Evolutionary conservation across 176 grass and related monocot species (phyloP), one percentile per base, ranked within the genome.

Genomic region (Cenchrus fungigraminus): DNA sequence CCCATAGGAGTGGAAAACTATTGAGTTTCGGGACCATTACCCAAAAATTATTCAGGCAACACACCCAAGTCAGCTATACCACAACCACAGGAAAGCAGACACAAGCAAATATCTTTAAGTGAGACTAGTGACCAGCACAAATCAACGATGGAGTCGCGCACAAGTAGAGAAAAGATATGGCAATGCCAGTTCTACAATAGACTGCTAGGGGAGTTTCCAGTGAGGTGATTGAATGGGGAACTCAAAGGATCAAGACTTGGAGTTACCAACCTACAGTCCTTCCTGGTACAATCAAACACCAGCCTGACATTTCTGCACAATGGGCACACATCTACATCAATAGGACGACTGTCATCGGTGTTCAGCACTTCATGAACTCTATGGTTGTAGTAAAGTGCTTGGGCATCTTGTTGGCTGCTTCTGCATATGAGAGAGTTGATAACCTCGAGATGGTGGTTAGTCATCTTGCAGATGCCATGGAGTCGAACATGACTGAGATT

Each of bases 261-360:
- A 34, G 56, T 11, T 71, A 87, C 83, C 66, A 40, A 96, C 93
- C 93, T 94, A 89, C 90, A 99, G 43, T 88, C 79, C 43, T 91
- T 82, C 88, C 90, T 91, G 13, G 97, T 94, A 83, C 97, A 99
- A 79, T 92, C 89, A 89, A 94, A 96, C 2, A 99, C 84, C 55
- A 89, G 79, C 57, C 90, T 89, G 45, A 96, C 81, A 71, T 85
- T 82, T 70, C 43, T 77, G 74, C 97, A 96, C 44, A 71, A 78
- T 14, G 86, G 88, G n/a, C 84, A 90, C 55, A 91, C 28, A 77
- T 99, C 93, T 52, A 96, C 91, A 86, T 99, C 97, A 82, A 99
- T 89, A 32, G 82, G 88, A 11, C 73, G 80, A 64, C 71, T 74
- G 68, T 92, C 74, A 9, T 90, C 77, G 6, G 71, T 80, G 78